Percentiles rank a stretch among this genome's conserved stretches.
phyloP scores from a whole-genome alignment of 495 filamentous ascomycete genomes.

The Venustampulla echinocandica region DNA sequence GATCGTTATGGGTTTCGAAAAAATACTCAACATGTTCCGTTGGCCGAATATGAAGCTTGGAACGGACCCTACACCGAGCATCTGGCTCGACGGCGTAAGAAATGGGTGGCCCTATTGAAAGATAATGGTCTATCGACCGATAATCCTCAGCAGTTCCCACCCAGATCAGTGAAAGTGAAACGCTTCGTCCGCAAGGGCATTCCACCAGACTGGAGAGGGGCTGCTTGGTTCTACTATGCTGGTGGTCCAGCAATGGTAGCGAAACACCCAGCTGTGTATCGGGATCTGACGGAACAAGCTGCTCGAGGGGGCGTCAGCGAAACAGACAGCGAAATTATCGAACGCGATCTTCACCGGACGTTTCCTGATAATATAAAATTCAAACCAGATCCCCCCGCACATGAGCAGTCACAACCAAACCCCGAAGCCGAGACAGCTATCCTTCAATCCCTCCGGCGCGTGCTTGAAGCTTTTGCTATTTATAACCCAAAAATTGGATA shows the following conservation, averaged over 20 bases:
- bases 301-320: slow-evolving; percentile 53
- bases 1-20: slow-evolving; percentile 92
- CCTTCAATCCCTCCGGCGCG: slow-evolving; percentile 69
- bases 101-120: slow-evolving; percentile 72
- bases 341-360: slow-evolving; percentile 88
- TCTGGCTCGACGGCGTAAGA: slow-evolving; percentile 59
- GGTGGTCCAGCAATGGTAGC: slow-evolving; percentile 70
- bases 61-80: slow-evolving; percentile 59
- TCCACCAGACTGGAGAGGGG: slow-evolving; percentile 82
- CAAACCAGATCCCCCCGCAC: slow-evolving; percentile 54
- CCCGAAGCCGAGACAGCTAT: slow-evolving; percentile 61
- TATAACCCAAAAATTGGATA: slow-evolving; percentile 88
- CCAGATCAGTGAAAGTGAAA: slow-evolving; percentile 72
- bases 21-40: slow-evolving; percentile 66
- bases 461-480: slow-evolving; percentile 82
- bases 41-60: slow-evolving; percentile 78
- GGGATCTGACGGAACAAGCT: slow-evolving; percentile 53
- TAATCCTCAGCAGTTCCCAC: slow-evolving; percentile 69
- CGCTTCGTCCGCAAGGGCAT: slow-evolving; percentile 92
- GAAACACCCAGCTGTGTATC: slow-evolving; percentile 66
- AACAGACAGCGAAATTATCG: slow-evolving; percentile 81
- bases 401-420: slow-evolving; percentile 4
- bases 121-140: slow-evolving; percentile 65
- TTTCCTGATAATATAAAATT: slow-evolving; percentile 94
- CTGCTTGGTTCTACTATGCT: slow-evolving; percentile 97